Evolutionary conservation across 306 rosid genomes (phyloP).

Genomic region (Prunus mira): DNA sequence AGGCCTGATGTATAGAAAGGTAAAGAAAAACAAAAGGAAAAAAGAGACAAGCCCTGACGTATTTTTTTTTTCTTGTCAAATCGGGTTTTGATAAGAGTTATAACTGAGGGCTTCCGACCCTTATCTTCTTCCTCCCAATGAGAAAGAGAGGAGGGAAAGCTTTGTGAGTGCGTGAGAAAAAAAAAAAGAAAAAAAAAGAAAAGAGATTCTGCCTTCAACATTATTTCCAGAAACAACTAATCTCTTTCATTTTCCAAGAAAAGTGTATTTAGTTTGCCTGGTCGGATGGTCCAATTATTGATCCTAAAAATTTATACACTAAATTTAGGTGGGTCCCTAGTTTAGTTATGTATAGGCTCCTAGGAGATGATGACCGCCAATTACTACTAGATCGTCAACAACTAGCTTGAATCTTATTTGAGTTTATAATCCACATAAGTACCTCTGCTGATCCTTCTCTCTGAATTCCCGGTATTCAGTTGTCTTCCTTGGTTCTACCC

Average conservation of each 20-base stretch:
- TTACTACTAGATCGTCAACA: neutral
- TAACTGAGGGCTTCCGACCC: neutral
- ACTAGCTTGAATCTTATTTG: neutral
- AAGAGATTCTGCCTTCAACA: neutral
- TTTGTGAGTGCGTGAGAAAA: neutral
- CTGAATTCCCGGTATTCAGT: neutral
- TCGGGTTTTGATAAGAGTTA: too few relatives aligned
- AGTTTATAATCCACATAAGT: neutral
- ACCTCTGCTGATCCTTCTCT: neutral
- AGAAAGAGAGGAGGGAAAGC: neutral
- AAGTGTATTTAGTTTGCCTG: neutral
- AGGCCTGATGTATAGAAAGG: neutral
- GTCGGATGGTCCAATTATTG: neutral
- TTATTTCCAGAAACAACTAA: neutral
- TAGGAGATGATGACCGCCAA: neutral
- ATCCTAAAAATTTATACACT: neutral
- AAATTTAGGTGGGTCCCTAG: neutral
- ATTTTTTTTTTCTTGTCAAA: neutral
- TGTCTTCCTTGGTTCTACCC: neutral
- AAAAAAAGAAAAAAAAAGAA: accelerated
- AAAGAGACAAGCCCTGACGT: neutral
- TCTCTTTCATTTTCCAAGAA: neutral
- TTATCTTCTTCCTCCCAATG: neutral
- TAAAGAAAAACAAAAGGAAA: neutral
- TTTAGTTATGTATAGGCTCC: neutral